Evolutionary conservation across 306 rosid genomes (phyloP).

Genomic region (Pyrus bretschneideri): DNA sequence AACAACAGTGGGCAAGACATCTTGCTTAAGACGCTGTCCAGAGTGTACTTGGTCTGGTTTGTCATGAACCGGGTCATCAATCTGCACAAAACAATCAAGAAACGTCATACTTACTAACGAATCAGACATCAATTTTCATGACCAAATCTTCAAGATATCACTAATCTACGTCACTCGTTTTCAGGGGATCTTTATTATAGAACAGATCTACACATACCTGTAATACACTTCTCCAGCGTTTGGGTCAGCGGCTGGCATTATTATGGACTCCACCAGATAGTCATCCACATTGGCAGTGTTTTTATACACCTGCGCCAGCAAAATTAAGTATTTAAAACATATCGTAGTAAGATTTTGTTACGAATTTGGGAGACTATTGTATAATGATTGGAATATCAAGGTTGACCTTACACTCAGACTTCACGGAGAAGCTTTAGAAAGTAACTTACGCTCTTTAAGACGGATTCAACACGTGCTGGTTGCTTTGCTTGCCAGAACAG

Average conservation of each 20-base stretch:
- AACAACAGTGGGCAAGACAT: constrained; percentile 74
- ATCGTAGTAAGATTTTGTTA: neutral
- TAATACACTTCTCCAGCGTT: constrained; percentile 92
- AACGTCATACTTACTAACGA: neutral
- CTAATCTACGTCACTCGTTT: neutral
- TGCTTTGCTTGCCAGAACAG: constrained; percentile 95
- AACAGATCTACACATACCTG: constrained; percentile 39
- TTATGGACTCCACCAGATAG: constrained; percentile 85
- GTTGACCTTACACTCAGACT: neutral
- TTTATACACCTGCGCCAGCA: constrained; percentile 51
- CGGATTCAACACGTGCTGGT: constrained; percentile 67
- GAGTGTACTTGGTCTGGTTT: constrained; percentile 72
- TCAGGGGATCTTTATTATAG: neutral
- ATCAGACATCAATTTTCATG: neutral
- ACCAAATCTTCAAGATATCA: neutral
- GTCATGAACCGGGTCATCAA: constrained; percentile 83
- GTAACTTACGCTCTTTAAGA: constrained; percentile 70
- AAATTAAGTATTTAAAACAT: constrained; percentile 2
- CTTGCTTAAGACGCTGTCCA: constrained; percentile 57
- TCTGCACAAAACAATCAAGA: constrained; percentile 33
- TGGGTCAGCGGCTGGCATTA: constrained; percentile 82
- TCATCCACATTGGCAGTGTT: constrained; percentile 81
- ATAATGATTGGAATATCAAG: neutral
- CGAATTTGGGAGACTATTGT: neutral
- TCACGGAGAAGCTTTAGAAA: constrained; percentile 6